Conservation (phyloP, 1,284 basidiomycete genomes). For the Ceratorhiza oryzae-sativae region DNA sequence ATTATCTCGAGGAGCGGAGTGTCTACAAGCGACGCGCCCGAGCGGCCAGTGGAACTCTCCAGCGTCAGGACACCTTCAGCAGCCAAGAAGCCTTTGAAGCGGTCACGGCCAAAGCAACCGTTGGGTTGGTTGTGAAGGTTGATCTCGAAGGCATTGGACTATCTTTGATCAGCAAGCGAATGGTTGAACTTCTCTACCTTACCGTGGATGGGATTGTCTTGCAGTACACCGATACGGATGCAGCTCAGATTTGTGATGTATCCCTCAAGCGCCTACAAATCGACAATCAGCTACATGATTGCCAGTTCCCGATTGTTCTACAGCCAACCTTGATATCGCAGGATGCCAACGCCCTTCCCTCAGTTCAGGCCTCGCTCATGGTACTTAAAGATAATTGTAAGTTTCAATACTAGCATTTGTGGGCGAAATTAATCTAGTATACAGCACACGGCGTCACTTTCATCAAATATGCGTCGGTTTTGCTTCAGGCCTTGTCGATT, state of each 20-base stretch:
- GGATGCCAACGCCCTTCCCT: constrained; percentile 83
- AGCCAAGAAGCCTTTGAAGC: constrained; percentile 86
- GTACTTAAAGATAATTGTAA: constrained; percentile 93
- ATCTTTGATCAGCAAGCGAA: constrained; percentile 87
- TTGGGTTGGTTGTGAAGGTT: constrained; percentile 73
- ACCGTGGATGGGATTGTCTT: constrained; percentile 83
- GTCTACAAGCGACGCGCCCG: constrained; percentile 84
- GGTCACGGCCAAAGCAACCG: constrained; percentile 73
- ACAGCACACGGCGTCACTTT: constrained; percentile 88
- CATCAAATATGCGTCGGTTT: constrained; percentile 95
- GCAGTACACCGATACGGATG: constrained; percentile 83
- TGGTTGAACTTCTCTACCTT: constrained; percentile 91
- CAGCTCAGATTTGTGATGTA: constrained; percentile 82
- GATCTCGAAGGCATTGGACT: constrained; percentile 92
- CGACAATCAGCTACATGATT: constrained; percentile 98
- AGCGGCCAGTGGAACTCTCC: constrained; percentile 57
- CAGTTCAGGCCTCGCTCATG: constrained; percentile 87
- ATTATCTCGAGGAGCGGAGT: constrained; percentile 86
- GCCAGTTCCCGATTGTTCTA: constrained; percentile 92
- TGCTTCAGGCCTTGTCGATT: constrained; percentile 93
- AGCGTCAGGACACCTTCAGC: constrained; percentile 75
- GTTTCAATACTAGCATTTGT: constrained; percentile 39
- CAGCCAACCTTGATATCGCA: constrained; percentile 93
- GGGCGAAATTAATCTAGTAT: background rate
- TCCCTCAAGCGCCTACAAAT: constrained; percentile 93